Base-by-base conservation (phyloP, 2,329 filamentous ascomycete species). In the Phoma herbarum region DNA sequence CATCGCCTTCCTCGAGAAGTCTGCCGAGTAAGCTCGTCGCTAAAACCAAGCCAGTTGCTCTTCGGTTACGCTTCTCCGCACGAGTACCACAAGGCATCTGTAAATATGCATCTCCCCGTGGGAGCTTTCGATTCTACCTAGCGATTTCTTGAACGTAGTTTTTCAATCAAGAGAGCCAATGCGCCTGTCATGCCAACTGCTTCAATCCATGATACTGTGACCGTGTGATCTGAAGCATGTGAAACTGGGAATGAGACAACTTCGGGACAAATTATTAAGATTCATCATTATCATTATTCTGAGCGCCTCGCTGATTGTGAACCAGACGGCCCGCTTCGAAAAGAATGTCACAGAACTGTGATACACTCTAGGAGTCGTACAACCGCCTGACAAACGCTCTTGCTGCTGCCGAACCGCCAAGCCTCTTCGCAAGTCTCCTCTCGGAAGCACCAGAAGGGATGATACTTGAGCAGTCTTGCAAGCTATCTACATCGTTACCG, bases 401-500 rank as follows among this genome's bases (percentile, higher is more conserved):
- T n/a, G 56, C 56, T 12, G 39, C 56, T 3, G 56, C 50, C 23
- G 56, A 53, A 6, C 56, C 50, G 20, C 56, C 56, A 16, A 58
- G 29, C 22, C 37, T 50, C 26, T 41, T 37, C 5, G 56, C 39
- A 12, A 58, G 45, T 12, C 35, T 57, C 23, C 42, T 62, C 33
- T 56, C 57, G 3, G 44, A 44, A 26, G 53, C 52, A 46, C 57
- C 44, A 3, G 57, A 59, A 16, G 63, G 64, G 8, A 71, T 56
- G 33, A 69, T 37, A 25, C 51, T 60, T 4, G 69, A 69, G 52
- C 68, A 72, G 20, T 72, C 69, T 8, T 60, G 52, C 23, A 71
- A 49, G 33, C 61, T 65, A 2, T 42, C 57, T 1, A 59, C 64
- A 28, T 70, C 62, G 14, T 67, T 72, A 1, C 68, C 68, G 16